Evolutionary conservation across 176 grass and related monocot genomes (phyloP).

Genomic region (Typha latifolia): DNA sequence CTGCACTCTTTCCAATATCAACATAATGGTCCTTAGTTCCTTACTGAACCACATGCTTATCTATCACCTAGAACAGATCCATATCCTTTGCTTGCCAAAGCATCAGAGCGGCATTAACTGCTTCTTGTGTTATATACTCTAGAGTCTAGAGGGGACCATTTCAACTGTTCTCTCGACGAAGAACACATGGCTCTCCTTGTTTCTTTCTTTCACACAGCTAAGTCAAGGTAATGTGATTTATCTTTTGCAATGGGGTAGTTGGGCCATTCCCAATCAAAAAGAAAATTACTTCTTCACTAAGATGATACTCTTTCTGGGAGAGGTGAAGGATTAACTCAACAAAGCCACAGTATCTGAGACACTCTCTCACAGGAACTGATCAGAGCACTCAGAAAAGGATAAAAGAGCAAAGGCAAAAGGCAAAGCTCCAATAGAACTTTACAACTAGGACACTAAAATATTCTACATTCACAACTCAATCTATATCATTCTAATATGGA

Average conservation of each 20-base stretch:
- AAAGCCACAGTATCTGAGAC: conserved; percentile 15
- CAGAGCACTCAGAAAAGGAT: conserved; percentile 20
- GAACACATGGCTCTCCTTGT: conserved; percentile 26
- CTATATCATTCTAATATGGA: too few species aligned
- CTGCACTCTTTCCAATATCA: conserved; percentile 2
- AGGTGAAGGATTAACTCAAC: conserved; percentile 13
- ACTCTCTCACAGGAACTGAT: background rate
- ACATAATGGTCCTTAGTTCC: background rate
- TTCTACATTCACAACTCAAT: background rate
- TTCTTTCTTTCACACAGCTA: conserved; percentile 28
- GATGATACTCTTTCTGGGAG: conserved; percentile 8
- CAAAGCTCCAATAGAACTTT: conserved; percentile 21
- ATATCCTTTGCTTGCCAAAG: conserved; percentile 8
- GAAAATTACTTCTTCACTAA: conserved; percentile 20
- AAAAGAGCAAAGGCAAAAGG: conserved; percentile 21
- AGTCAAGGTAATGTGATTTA: conserved; percentile 7
- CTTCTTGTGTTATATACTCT: conserved; percentile 20
- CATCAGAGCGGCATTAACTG: conserved; percentile 18
- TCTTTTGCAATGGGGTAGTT: conserved; percentile 27
- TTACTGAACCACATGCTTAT: background rate
- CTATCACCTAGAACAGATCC: background rate
- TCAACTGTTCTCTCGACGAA: conserved; percentile 17
- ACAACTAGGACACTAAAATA: conserved; percentile 25
- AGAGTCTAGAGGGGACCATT: conserved; percentile 15
- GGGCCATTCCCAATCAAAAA: conserved; percentile 16